Evolutionary conservation across 2,329 filamentous ascomycete genomes (phyloP), one percentile per base, ranked within the genome.

Genomic region (Aureobasidium subglaciale): DNA sequence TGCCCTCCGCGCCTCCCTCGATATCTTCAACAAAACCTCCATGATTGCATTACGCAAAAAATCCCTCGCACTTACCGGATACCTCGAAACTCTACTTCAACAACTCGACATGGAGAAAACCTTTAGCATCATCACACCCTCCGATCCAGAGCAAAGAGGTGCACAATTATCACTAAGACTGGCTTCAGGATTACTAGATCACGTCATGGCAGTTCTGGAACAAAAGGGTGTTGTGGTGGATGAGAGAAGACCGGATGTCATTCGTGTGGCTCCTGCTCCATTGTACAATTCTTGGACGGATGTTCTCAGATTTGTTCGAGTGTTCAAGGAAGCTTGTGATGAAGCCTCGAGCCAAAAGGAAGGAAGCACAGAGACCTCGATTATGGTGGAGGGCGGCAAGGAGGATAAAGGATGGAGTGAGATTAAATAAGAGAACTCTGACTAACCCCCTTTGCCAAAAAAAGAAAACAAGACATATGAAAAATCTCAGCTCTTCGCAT

Each of bases 281-380:
- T 69, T 96, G 61, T 96, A 95, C 71, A 92, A 92, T 64, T 83
- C 80, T 0, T 95, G 88, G 67, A 76, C 78, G 58, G 90, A 96
- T 63, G 84, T 90, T 6, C 83, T 72, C 73, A 68, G 71, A 15
- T 88, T 88, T 65, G 77, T 74, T 50, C 68, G 70, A 29, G 70
- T 81, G 13, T 83, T 84, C 62, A 64, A 72, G 5, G 64, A 70
- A 37, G 80, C 78, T 3, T 80, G 76, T 60, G 29, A 64, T 27
- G 58, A 45, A 18, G 34, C 57, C 15, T 37, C 27, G 32, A 40
- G 22, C 7, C 54, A 43, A 18, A 32, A 56, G 29, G 49, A 45
- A 49, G 10, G 38, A 32, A 9, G 30, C 13, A 8, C 37, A 27
- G 7, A n/a, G 40, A 15, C n/a, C n/a, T 64, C 60, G 37, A 35